A percentile compares a stretch with the other conserved stretches of the same genome.
These are phyloP conservation scores for Cudoniella acicularis DNA, from an alignment of 495 filamentous ascomycete species.

Conservation along the genomic window DNA sequence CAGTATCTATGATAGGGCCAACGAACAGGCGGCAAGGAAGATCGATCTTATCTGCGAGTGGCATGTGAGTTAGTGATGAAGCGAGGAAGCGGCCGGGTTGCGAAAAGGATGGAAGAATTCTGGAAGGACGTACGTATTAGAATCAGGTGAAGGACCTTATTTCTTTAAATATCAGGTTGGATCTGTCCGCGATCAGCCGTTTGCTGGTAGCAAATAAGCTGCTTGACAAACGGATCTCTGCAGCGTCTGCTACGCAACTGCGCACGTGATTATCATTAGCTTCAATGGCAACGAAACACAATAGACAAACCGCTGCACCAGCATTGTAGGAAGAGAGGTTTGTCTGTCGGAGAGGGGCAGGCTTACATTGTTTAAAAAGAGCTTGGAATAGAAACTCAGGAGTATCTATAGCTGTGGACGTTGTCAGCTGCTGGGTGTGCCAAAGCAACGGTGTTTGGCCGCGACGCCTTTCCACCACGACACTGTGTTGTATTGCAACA, in stretches of 20 bases:
- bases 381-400: neutral
- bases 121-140: neutral
- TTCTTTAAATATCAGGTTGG: neutral
- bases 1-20: constrained; percentile 13
- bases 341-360: neutral
- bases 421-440: too few species aligned
- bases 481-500: too few species aligned
- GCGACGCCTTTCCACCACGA: too few species aligned
- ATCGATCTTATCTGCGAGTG: neutral
- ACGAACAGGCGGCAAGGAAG: neutral
- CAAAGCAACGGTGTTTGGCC: too few species aligned
- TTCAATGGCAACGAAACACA: neutral
- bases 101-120: neutral
- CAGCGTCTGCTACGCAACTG: constrained; percentile 12
- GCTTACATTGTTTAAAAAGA: neutral
- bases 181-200: constrained; percentile 3
- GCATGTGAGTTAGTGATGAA: constrained; percentile 12
- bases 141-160: neutral
- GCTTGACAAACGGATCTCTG: constrained; percentile 1
- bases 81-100: too few species aligned
- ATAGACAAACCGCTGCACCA: neutral
- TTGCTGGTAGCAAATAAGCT: constrained; percentile 21
- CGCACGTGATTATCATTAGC: constrained; percentile 14
- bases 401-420: neutral
- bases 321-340: neutral